phyloP scores from a whole-genome alignment of 2,329 filamentous ascomycete species.

The Alternaria sp. region DNA sequence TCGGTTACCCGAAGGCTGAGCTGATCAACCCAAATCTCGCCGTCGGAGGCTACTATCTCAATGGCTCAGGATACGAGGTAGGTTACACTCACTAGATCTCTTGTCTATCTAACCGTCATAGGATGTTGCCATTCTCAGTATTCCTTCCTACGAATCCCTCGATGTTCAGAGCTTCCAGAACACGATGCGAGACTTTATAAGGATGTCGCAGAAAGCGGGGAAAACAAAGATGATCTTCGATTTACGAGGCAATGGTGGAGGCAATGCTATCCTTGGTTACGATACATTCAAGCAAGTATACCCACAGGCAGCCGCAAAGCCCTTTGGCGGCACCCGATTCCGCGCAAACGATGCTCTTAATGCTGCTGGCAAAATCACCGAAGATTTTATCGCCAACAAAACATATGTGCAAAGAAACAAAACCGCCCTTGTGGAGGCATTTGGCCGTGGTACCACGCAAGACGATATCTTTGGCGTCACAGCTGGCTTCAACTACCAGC shows the following conservation, averaged over 20 bases:
- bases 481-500: slow-evolving; percentile 46
- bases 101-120: slow-evolving; percentile 50
- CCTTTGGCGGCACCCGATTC: slow-evolving; percentile 59
- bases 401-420: slow-evolving; percentile 42
- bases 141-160: slow-evolving; percentile 52
- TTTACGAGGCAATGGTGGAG: slow-evolving; percentile 68
- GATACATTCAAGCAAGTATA: slow-evolving; percentile 64
- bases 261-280: slow-evolving; percentile 55
- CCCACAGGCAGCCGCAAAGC: slow-evolving; percentile 52
- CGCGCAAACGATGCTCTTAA: slow-evolving; percentile 56
- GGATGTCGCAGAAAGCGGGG: slow-evolving; percentile 55
- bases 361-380: slow-evolving; percentile 43
- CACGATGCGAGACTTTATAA: slow-evolving; percentile 57
- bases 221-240: slow-evolving; percentile 73
- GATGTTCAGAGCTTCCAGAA: slow-evolving; percentile 51
- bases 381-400: slow-evolving; percentile 41
- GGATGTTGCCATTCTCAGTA: slow-evolving; percentile 59
- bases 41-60: slow-evolving; percentile 58
- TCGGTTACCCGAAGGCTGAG: slow-evolving; percentile 53
- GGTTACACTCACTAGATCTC: slow-evolving; percentile 21
- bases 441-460: slow-evolving; percentile 31
- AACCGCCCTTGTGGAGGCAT: slow-evolving; percentile 40
- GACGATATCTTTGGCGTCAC: slow-evolving; percentile 39
- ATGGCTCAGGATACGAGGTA: slow-evolving; percentile 51
- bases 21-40: slow-evolving; percentile 48